phyloP scores from a whole-genome alignment of 192 early-diverging fungal genomes.

The Spinellus fusiger region DNA sequence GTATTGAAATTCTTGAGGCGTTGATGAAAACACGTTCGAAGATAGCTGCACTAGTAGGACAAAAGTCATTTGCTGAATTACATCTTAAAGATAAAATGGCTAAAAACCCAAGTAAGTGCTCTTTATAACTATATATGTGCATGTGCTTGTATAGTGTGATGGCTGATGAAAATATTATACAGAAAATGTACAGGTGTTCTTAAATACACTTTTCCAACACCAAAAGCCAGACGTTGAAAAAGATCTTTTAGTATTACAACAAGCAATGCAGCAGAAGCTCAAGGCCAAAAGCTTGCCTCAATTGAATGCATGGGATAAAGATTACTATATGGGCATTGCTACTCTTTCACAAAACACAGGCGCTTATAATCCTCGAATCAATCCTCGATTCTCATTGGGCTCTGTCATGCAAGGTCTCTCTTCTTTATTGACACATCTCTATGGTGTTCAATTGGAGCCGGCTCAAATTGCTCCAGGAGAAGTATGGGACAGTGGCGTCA shows the following conservation, averaged over 20 bases:
- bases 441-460: slow-evolving; percentile 81
- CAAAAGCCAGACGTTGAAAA: slow-evolving; percentile 50
- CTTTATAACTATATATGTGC: too few relatives aligned
- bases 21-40: slow-evolving; percentile 67
- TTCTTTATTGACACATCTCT: slow-evolving; percentile 75
- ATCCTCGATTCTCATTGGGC: slow-evolving; percentile 84
- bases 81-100: slow-evolving; percentile 93
- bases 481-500: slow-evolving; percentile 86
- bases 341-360: slow-evolving; percentile 23
- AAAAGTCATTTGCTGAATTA: slow-evolving; percentile 78
- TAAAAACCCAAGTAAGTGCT: slow-evolving; percentile 62
- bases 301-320: slow-evolving; percentile 80
- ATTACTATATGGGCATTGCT: slow-evolving; percentile 52
- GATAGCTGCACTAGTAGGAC: slow-evolving; percentile 72
- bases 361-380: slow-evolving; percentile 44
- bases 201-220: slow-evolving; percentile 59
- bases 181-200: slow-evolving; percentile 81
- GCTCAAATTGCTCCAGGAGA: slow-evolving; percentile 68
- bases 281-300: slow-evolving; percentile 11
- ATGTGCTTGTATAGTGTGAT: too few relatives aligned
- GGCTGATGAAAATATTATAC: background rate
- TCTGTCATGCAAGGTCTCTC: slow-evolving; percentile 83
- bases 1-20: slow-evolving; percentile 64
- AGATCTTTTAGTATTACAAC: slow-evolving; percentile 45
- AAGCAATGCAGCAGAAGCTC: slow-evolving; percentile 30